phyloP scores from a whole-genome alignment of 805 yeast genomes.

The Wickerhamiella sergipiensis region DNA sequence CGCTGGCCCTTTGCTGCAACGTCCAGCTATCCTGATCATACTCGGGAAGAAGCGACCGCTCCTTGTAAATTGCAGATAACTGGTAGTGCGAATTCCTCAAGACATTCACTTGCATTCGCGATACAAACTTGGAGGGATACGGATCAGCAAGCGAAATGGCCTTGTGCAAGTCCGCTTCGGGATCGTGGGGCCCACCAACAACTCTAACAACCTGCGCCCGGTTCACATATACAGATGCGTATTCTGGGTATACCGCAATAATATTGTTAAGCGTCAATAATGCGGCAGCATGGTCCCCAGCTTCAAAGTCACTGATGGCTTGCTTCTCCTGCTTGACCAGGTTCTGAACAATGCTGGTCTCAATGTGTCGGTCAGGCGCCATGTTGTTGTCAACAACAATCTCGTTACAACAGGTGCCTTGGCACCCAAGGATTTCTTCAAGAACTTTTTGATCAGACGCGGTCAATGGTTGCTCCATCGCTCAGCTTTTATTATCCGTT shows the following conservation, averaged over 20 bases:
- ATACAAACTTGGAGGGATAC: conserved; percentile 8
- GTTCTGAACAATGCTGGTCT: conserved; percentile 8
- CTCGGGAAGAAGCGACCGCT: conserved; percentile 10
- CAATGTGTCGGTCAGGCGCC: conserved; percentile 17
- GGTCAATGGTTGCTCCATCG: neutral
- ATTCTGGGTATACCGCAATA: conserved; percentile 17
- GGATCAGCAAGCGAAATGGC: conserved; percentile 21
- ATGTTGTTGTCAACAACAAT: conserved; percentile 13
- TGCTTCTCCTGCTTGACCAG: conserved; percentile 13
- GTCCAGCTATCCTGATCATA: conserved; percentile 15
- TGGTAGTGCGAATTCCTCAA: conserved; percentile 23
- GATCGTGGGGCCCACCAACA: neutral
- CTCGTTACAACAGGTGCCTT: neutral
- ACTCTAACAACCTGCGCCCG: conserved; percentile 19
- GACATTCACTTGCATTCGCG: conserved; percentile 22
- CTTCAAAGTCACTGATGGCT: conserved; percentile 14
- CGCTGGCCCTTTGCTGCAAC: conserved; percentile 20
- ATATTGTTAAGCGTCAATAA: conserved; percentile 13
- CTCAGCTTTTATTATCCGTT: too few relatives aligned
- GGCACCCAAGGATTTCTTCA: conserved; percentile 1
- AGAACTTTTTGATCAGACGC: conserved; percentile 5
- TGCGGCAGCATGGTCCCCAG: conserved; percentile 7
- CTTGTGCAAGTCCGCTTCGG: conserved; percentile 14
- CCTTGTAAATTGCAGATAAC: conserved; percentile 20
- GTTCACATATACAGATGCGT: conserved; percentile 25